phyloP scores from a whole-genome alignment of 805 yeast species.

The Torulaspora gathmanii region DNA sequence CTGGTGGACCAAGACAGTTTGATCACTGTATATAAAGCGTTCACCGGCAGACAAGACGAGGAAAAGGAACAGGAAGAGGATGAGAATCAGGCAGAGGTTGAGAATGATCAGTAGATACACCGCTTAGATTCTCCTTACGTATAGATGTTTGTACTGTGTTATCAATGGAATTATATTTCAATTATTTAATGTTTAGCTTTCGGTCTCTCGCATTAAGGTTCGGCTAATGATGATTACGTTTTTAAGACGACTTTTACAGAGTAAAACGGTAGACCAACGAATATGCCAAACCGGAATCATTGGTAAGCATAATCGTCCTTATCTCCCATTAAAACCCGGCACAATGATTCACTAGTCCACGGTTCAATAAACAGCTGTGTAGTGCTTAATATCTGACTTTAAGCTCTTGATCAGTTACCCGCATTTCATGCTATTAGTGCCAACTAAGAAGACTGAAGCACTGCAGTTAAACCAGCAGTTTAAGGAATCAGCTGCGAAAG shows the following conservation, averaged over 20 bases:
- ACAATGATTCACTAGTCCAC: too few species aligned
- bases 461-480: neutral
- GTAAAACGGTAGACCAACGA: too few species aligned
- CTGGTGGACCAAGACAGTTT: slow-evolving; percentile 30
- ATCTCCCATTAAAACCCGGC: too few species aligned
- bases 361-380: too few species aligned
- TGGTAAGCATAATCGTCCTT: too few species aligned
- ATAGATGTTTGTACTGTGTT: neutral
- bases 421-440: neutral
- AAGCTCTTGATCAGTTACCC: neutral
- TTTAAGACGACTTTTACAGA: too few species aligned
- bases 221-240: neutral
- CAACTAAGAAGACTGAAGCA: neutral
- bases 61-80: slow-evolving; percentile 12
- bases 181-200: neutral
- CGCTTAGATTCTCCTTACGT: neutral
- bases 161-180: neutral
- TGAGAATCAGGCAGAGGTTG: slow-evolving; percentile 7
- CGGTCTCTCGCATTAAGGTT: neutral
- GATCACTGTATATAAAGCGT: slow-evolving; percentile 30
- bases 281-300: too few species aligned
- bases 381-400: too few species aligned
- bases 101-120: neutral
- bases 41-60: slow-evolving; percentile 20
- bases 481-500: neutral